Base-by-base conservation (phyloP, 345 rosid species). In the Litchi chinensis region DNA sequence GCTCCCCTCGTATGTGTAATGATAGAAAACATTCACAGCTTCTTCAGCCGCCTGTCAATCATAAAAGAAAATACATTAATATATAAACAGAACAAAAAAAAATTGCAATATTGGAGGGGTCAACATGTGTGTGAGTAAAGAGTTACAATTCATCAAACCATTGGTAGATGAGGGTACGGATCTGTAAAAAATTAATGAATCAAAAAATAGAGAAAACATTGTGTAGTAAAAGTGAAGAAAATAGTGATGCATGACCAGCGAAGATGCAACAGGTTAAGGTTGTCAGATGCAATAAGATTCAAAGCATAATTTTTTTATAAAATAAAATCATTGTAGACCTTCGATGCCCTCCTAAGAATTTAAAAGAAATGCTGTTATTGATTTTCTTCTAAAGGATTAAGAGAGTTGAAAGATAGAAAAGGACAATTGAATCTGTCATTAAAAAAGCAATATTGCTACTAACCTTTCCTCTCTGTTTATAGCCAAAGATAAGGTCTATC, bases 401-500 rank as follows among this genome's bases (percentile, higher is more conserved):
- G 5, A 26, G 24, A 54, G 24, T 15, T 18, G 40, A 67, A 67
- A 64, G 73, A 52, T 52, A 40, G 52, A 28, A 48, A 77, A 24
- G 37, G 11, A 71, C 24, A 64, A 63, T 1, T 26, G 4, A 50
- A 21, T 24, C n/a, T 37, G 24, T 65, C 28, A 52, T 28, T n/a
- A 32, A 63, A 28, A 44, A 6, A 26, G 24, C 39, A 57, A 40
- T 43, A 22, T 10, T 16, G 52, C 77, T 50, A 77, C 88, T 43
- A 76, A 97, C 99, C 98, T 97, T 97, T 75, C 99, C 99, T 80
- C 98, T 90, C 90, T 97, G 99, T 88, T 93, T 94, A 83, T 85
- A 86, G 64, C 99, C 99, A 90, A 97, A 97, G 65, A 97, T 97
- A 77, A 97, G 98, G 84, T 97, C 99, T 81, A 97, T 94, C 99